phyloP scores from a whole-genome alignment of 768 basidiomycete species.

The Tephrocybe sp. region DNA sequence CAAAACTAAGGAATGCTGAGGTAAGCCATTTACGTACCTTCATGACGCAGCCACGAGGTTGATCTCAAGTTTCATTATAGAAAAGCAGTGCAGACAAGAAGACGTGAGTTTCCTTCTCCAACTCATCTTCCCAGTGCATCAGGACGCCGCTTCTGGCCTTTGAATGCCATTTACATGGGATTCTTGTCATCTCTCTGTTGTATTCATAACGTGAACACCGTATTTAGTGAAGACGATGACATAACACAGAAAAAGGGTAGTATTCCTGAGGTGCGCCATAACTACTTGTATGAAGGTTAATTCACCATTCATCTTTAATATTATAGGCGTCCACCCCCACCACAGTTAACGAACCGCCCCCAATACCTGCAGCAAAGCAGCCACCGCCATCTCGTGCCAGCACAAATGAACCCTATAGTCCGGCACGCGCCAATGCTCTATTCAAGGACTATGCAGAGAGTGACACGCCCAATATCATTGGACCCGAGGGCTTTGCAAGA shows the following conservation, averaged over 20 bases:
- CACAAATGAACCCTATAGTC: constrained; percentile 44
- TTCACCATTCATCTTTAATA: not conserved
- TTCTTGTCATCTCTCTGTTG: constrained; percentile 58
- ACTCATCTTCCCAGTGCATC: constrained; percentile 1
- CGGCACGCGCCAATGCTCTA: constrained; percentile 47
- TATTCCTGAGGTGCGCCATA: constrained; percentile 23
- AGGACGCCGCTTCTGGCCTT: constrained; percentile 20
- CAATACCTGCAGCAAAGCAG: constrained; percentile 19
- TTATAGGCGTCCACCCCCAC: constrained; percentile 11
- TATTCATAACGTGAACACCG: constrained; percentile 48
- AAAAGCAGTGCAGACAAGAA: constrained; percentile 18
- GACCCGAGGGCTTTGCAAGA: constrained; percentile 68
- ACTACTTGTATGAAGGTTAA: no score
- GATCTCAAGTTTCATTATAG: constrained; percentile 18
- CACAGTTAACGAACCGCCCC: constrained; percentile 7
- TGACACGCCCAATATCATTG: constrained; percentile 59
- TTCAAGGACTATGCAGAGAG: constrained; percentile 61
- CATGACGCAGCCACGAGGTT: constrained; percentile 17
- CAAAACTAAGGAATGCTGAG: constrained; percentile 29
- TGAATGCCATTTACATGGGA: constrained; percentile 51
- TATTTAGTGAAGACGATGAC: constrained; percentile 47
- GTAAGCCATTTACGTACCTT: constrained; percentile 20
- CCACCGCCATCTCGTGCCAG: constrained; percentile 12
- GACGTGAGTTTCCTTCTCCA: constrained; percentile 20
- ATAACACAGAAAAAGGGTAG: constrained; percentile 26